These are phyloP conservation scores for Venturia asperata DNA, from an alignment of 2,329 filamentous ascomycete genomes.

Conservation along the genomic window DNA sequence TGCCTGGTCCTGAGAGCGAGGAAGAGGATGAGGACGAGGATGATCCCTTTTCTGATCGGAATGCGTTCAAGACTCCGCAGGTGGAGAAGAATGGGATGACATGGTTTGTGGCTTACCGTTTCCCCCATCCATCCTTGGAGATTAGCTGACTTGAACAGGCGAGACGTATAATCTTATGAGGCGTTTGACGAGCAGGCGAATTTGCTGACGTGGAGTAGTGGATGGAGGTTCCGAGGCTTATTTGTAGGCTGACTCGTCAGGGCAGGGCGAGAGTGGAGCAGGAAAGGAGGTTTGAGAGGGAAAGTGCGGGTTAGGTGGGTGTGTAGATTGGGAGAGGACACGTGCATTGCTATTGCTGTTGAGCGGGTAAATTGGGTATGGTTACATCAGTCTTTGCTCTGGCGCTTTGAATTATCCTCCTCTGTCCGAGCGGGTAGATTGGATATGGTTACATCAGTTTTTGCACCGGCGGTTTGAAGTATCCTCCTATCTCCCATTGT, in stretches of 20 bases:
- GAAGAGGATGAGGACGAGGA: conserved; percentile 44
- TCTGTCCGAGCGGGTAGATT: too few species aligned
- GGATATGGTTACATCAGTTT: too few species aligned
- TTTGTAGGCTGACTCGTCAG: not conserved
- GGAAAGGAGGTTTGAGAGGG: not conserved
- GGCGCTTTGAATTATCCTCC: too few species aligned
- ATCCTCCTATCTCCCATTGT: too few species aligned
- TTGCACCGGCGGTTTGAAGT: too few species aligned
- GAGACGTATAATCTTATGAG: conserved; percentile 4
- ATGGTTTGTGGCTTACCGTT: conserved; percentile 24
- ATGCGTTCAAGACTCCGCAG: conserved; percentile 56
- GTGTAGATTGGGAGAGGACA: too few species aligned
- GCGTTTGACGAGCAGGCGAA: too few species aligned
- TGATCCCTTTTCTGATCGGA: conserved; percentile 76
- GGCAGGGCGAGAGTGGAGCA: not conserved
- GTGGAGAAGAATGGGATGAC: conserved; percentile 35
- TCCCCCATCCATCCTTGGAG: not conserved
- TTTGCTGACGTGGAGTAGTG: not conserved
- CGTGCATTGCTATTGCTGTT: too few species aligned
- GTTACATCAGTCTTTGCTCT: too few species aligned
- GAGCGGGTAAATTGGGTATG: too few species aligned
- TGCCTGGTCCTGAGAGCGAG: conserved; percentile 50
- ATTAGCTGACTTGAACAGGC: not conserved
- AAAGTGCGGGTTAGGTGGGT: too few species aligned
- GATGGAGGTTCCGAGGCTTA: not conserved